Conservation (phyloP, 2,329 filamentous ascomycete species). For the Colletotrichum sublineola region DNA sequence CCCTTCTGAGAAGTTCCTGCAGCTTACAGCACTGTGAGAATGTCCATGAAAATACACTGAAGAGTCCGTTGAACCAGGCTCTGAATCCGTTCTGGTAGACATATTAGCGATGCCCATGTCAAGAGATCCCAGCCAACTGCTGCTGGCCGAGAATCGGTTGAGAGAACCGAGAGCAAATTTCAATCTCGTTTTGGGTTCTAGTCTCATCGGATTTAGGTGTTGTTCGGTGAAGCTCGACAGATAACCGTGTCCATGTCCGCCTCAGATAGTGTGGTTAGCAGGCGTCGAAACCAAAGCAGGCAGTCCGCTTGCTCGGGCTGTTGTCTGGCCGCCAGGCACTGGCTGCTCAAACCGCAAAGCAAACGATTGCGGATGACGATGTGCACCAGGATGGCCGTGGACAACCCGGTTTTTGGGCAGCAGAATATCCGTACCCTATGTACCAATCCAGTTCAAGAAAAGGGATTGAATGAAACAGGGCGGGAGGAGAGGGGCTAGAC, state of each 20-base stretch:
- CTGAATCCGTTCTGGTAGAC: not conserved
- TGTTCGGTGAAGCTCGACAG: not conserved
- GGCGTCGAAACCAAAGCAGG: not conserved
- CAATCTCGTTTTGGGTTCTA: not conserved
- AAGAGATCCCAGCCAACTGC: not conserved
- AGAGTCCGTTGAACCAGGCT: not conserved
- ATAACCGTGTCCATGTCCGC: not conserved
- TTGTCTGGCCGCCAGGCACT: not conserved
- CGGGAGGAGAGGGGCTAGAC: not conserved
- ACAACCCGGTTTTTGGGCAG: not conserved
- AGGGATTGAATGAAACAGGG: not conserved
- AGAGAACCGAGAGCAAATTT: not conserved
- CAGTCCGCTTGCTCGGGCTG: not conserved
- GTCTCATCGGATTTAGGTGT: not conserved
- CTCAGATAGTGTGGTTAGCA: not conserved
- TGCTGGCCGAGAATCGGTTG: not conserved
- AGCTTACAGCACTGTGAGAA: not conserved
- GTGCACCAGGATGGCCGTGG: not conserved
- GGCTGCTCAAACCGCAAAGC: not conserved
- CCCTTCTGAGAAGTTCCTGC: not conserved
- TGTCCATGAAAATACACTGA: too few relatives aligned
- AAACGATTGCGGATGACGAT: not conserved
- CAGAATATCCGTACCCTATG: not conserved
- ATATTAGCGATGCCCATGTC: not conserved
- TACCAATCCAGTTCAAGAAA: not conserved